Evolutionary conservation across 139 green algal genomes (phyloP).

Genomic region (Volvox reticuliferus): DNA sequence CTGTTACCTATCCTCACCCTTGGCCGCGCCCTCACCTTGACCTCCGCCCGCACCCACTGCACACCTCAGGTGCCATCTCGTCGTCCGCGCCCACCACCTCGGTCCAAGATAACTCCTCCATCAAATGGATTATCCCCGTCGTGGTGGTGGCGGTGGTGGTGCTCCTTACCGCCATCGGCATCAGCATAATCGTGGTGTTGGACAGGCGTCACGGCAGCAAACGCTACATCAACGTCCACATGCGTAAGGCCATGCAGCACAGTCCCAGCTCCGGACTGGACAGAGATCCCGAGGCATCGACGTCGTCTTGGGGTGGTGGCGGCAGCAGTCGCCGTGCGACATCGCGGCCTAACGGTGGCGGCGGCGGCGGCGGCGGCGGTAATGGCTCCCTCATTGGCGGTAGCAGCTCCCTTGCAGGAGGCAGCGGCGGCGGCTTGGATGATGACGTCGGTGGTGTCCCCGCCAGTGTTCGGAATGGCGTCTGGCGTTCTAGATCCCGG

Average conservation of each 20-base stretch:
- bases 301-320: not conserved
- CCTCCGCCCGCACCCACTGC: too few species aligned
- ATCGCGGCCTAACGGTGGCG: not conserved
- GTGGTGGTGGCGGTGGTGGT: not conserved
- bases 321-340: not conserved
- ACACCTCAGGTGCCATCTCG: too few species aligned
- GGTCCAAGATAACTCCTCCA: not conserved
- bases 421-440: not conserved
- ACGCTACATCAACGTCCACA: not conserved
- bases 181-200: not conserved
- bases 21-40: too few species aligned
- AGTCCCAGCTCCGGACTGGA: not conserved
- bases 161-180: not conserved
- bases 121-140: conserved; percentile 1
- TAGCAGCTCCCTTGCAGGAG: not conserved
- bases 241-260: not conserved
- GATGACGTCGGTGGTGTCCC: not conserved
- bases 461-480: not conserved
- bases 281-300: not conserved
- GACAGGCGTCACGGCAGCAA: not conserved
- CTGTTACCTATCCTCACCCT: too few species aligned
- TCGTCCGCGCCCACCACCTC: not conserved
- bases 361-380: not conserved
- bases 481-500: too few species aligned
- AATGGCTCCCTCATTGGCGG: not conserved